Base-by-base conservation (phyloP, 352 stramenopile genomes). In the Globisporangium nagaii region DNA sequence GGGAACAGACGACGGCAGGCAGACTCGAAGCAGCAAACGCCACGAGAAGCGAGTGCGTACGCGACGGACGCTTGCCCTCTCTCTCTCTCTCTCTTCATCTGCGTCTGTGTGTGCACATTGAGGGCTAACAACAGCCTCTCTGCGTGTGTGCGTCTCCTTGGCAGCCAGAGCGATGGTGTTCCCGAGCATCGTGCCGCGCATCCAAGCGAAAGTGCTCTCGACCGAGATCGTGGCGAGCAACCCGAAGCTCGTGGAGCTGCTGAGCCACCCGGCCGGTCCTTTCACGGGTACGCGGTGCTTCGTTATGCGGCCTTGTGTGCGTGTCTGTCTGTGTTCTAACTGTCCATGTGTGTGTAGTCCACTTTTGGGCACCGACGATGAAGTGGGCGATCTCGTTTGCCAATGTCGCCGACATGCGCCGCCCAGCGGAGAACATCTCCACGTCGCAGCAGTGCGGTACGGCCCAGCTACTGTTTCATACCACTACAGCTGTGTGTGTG, bases 381-480 rank as follows among this genome's bases (percentile, higher is more conserved):
- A 96, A 96, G 53, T 96, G 87, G 87, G 74, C 62, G 57, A 94
- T 96, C 52, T 90, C 81, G 43, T 44, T 96, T 17, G 79, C 85
- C 49, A 96, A 96, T 64, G 55, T 96, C 32, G 76, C 88, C 1
- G 87, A 96, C 65, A 93, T 96, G 81, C 57, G 68, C 4, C 73
- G 88, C 24, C 70, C 83, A 17, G 65, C 86, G 4, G 85, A 96
- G 59, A 81, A 75, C 47, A 88, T 96, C 13, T 95, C 80, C 43
- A 66, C 75, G n/a, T 63, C 80, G 13, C 88, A 96, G 66, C 88
- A 96, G 68, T 63, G 64, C 12, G 71, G 69, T 79, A 45, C 46
- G 65, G 17, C 17, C 17, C 8, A 8, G 5, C n/a, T n/a, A n/a
- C n/a, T n/a, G n/a, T n/a, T n/a, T n/a, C n/a, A n/a, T n/a, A n/a